phyloP scores from a whole-genome alignment of 345 rosid genomes.

The Gossypium herbaceum region DNA sequence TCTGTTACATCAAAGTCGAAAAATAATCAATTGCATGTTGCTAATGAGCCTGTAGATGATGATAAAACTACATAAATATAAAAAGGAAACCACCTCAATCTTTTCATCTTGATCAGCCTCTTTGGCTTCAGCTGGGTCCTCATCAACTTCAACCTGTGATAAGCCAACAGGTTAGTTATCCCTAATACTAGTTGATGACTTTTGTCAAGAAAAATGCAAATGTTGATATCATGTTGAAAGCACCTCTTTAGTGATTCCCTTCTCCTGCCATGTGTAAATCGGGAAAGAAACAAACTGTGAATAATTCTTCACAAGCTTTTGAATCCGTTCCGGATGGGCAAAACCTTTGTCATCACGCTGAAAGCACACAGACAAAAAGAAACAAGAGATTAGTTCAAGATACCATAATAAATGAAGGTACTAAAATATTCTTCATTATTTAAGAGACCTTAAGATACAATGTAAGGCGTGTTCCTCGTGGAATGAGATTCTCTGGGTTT shows the following conservation, averaged over 20 bases:
- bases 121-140: constrained; percentile 75
- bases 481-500: constrained; percentile 65
- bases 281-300: constrained; percentile 98
- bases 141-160: constrained; percentile 88
- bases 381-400: constrained; percentile 17
- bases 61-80: neutral
- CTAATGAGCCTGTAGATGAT: constrained; percentile 12
- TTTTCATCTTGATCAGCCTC: constrained; percentile 49
- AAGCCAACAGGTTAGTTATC: neutral
- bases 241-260: constrained; percentile 95
- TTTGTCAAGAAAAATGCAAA: neutral
- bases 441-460: constrained; percentile 75
- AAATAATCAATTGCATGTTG: neutral
- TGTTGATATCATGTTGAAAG: neutral
- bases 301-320: constrained; percentile 92
- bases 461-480: constrained; percentile 86
- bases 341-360: constrained; percentile 82
- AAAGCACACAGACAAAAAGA: constrained; percentile 11
- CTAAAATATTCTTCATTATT: constrained; percentile 2
- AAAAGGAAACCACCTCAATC: constrained; percentile 45
- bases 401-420: neutral
- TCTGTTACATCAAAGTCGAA: constrained; percentile 35
- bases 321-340: constrained; percentile 87
- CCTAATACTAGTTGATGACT: neutral
- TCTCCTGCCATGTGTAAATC: constrained; percentile 97